A percentile compares a stretch with the other conserved stretches of the same genome.
These are phyloP conservation scores for Pittosporum tobira DNA, from an alignment of 129 eudicot genomes.

Conservation along the genomic window DNA sequence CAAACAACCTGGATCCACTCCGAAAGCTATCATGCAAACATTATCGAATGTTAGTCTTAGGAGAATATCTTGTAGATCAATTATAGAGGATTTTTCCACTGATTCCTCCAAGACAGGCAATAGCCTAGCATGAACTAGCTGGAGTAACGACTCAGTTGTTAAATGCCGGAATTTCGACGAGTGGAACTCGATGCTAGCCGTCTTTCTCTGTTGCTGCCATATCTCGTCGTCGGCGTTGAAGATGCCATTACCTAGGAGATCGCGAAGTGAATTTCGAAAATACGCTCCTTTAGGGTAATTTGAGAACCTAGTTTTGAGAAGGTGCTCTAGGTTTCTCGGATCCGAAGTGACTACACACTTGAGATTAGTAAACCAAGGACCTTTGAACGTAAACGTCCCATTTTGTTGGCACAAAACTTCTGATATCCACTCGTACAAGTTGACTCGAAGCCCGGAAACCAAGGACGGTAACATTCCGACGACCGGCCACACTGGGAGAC, in stretches of 20 bases:
- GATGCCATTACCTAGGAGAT: constrained; percentile 80
- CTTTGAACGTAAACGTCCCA: constrained; percentile 65
- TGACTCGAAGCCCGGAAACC: constrained; percentile 38
- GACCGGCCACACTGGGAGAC: constrained; percentile 75
- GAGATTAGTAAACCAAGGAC: constrained; percentile 76
- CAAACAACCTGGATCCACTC: constrained; percentile 95
- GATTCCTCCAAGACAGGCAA: constrained; percentile 69
- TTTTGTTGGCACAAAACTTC: constrained; percentile 32
- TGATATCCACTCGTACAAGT: constrained; percentile 80
- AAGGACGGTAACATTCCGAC: constrained; percentile 88
- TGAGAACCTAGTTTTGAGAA: constrained; percentile 64
- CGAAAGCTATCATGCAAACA: constrained; percentile 95
- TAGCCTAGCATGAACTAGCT: constrained; percentile 63
- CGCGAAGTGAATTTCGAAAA: constrained; percentile 48
- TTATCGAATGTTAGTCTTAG: constrained; percentile 83
- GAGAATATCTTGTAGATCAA: constrained; percentile 77
- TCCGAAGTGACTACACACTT: constrained; percentile 83
- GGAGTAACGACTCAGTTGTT: constrained; percentile 67
- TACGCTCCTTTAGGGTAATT: constrained; percentile 81
- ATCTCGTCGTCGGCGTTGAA: constrained; percentile 72
- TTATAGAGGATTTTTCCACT: constrained; percentile 16
- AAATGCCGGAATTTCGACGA: constrained; percentile 65
- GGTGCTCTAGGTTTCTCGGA: constrained; percentile 82
- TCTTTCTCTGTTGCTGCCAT: constrained; percentile 89
- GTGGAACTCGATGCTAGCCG: constrained; percentile 90